Evolutionary conservation across 2,329 filamentous ascomycete species (phyloP).

Genomic region (Trichoderma koningiopsis): DNA sequence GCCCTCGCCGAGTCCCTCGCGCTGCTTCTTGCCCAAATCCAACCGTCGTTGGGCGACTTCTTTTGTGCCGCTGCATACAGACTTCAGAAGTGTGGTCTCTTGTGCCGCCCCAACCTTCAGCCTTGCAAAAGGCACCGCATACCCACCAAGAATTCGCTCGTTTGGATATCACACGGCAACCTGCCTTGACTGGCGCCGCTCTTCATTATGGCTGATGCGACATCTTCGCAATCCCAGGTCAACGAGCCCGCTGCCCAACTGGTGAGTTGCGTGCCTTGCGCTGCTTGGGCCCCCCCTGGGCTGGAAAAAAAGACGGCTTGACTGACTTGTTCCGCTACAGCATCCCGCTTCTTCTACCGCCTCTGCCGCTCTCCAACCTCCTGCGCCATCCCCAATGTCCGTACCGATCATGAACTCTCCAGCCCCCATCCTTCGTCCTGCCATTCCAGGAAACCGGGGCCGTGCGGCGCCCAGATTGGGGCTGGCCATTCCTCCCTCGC

Average conservation of each 20-base stretch:
- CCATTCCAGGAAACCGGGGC: conserved; percentile 70
- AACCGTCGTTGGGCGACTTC: not conserved
- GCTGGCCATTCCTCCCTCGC: conserved; percentile 86
- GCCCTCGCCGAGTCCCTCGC: not conserved
- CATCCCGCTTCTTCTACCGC: conserved; percentile 10
- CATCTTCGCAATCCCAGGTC: conserved; percentile 31
- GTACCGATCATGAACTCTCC: conserved; percentile 70
- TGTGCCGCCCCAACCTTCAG: conserved; percentile 13
- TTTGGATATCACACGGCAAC: conserved; percentile 10
- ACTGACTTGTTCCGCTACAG: conserved; percentile 14
- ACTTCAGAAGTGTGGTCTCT: not conserved
- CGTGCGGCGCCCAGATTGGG: conserved; percentile 77
- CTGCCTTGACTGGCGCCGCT: conserved; percentile 28
- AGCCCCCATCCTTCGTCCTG: conserved; percentile 79
- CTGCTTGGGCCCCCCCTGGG: not conserved
- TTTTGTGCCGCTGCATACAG: not conserved
- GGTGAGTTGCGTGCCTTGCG: conserved; percentile 27
- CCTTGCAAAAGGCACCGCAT: conserved; percentile 2
- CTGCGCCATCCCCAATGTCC: conserved; percentile 40
- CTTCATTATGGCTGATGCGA: conserved; percentile 34
- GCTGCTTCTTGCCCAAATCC: not conserved
- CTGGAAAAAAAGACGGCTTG: conserved; percentile 4
- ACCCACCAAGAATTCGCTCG: conserved; percentile 22
- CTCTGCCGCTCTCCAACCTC: conserved; percentile 32
- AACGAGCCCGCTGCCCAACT: conserved; percentile 28